These are phyloP conservation scores for Diutina sp. DNA, from an alignment of 1,139 yeast species.

Conservation along the genomic window DNA sequence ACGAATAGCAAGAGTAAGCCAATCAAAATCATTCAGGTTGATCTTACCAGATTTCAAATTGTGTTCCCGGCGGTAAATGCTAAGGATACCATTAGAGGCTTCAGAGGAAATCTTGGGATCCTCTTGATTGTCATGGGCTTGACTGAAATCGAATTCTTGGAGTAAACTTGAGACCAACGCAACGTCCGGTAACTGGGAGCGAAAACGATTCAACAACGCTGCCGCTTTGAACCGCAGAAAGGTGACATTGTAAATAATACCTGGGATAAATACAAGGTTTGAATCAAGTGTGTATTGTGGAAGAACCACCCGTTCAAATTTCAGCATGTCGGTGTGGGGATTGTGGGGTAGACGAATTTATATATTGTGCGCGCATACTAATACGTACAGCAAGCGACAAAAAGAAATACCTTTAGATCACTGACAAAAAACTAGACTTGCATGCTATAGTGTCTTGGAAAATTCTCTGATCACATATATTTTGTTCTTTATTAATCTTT, in stretches of 20 bases:
- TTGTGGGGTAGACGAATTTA: neutral
- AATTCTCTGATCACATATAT: neutral
- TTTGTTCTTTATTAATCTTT: too few species aligned
- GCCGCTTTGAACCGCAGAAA: constrained; percentile 37
- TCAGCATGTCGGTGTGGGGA: constrained; percentile 1
- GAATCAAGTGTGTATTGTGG: constrained; percentile 33
- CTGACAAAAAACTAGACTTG: neutral
- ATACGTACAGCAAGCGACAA: neutral
- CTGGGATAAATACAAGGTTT: constrained; percentile 43
- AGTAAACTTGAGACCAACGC: constrained; percentile 20
- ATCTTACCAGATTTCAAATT: constrained; percentile 5
- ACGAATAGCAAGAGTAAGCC: constrained; percentile 27
- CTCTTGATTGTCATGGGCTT: constrained; percentile 9
- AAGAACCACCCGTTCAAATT: constrained; percentile 11
- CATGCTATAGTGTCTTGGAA: neutral
- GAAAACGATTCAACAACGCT: constrained; percentile 27
- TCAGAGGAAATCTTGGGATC: constrained; percentile 17
- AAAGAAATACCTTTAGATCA: neutral
- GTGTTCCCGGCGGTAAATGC: constrained; percentile 14
- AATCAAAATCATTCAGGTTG: constrained; percentile 15
- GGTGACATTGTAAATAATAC: constrained; percentile 44
- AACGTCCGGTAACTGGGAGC: constrained; percentile 16
- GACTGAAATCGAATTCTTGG: constrained; percentile 19
- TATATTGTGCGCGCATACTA: neutral
- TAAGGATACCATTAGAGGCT: constrained; percentile 23